Base-by-base conservation (phyloP, 352 stramenopile genomes). In the Phytopythium delawarense region DNA sequence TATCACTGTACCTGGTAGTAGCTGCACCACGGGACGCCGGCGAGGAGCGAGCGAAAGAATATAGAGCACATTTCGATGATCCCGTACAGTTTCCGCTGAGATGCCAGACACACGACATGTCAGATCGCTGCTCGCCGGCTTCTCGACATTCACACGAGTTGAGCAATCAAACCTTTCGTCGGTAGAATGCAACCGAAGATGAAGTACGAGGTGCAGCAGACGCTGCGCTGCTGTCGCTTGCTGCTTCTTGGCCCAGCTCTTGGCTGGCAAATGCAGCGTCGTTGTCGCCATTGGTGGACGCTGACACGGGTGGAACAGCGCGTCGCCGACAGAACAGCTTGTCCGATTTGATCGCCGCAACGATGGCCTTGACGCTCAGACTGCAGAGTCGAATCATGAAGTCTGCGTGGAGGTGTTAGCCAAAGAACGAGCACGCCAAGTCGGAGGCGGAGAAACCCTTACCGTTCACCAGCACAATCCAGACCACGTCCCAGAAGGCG, bases 391-490 rank as follows among this genome's bases (percentile, higher is more conserved):
- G 78, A 25, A 94, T 63, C 7, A 94, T 71, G 48, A 92, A 91
- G 65, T 94, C 84, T 93, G 59, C 12, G 40, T 4, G 21, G 2
- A 57, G 4, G 44, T 59, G 4, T 9, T 21, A 23, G 39, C 35
- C 30, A 61, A 39, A 3, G 25, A 30, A 30, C 30, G 49, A 56
- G 37, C 21, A 52, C 16, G 42, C 0, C 50, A 58, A n/a, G 7
- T 50, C n/a, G 35, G 11, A 58, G 9, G 16, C 30, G 32, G 2
- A 5, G 18, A 7, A 50, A n/a, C 13, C 42, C 63, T 32, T 75
- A 91, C 84, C 84, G 40, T 91, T 92, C n/a, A 91, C 79, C 21
- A 92, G 64, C 16, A 94, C 74, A 0, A 81, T 79, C 78, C 79
- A 92, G 21, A 94, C 57, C 15, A 94, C 79, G 20, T 89, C 75